Percentiles rank a stretch among this genome's conserved stretches.
phyloP scores from a whole-genome alignment of 2,329 filamentous ascomycete species.

The Colletotrichum euphorbiae region DNA sequence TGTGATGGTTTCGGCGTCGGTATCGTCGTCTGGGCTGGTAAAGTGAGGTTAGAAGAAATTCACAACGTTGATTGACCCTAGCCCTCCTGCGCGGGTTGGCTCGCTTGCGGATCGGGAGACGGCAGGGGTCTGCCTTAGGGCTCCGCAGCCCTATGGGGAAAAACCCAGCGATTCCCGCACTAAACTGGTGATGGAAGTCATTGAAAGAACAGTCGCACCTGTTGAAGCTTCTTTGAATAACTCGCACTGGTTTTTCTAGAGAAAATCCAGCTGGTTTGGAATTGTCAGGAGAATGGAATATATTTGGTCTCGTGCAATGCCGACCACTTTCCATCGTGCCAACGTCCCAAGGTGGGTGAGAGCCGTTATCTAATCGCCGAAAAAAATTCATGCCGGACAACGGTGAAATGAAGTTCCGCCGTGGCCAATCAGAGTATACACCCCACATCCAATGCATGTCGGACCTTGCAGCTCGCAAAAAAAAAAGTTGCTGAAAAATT shows the following conservation, averaged over 20 bases:
- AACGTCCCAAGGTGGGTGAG: not conserved
- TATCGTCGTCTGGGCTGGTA: slow-evolving; percentile 46
- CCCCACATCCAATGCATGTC: slow-evolving; percentile 40
- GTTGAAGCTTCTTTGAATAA: not conserved
- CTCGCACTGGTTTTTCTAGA: not conserved
- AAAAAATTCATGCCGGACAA: slow-evolving; percentile 18
- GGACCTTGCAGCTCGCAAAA: slow-evolving; percentile 36
- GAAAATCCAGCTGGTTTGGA: not conserved
- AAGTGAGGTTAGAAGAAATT: slow-evolving; percentile 54
- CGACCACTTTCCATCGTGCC: not conserved
- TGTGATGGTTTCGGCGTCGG: slow-evolving; percentile 66
- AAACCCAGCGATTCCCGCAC: slow-evolving; percentile 26
- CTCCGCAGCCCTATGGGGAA: slow-evolving; percentile 52
- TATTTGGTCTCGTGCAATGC: not conserved
- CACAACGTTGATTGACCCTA: slow-evolving; percentile 58
- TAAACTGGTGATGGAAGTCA: slow-evolving; percentile 16
- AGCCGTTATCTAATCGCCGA: slow-evolving; percentile 27
- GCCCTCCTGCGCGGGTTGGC: slow-evolving; percentile 50
- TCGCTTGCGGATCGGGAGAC: slow-evolving; percentile 58
- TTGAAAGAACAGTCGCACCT: slow-evolving; percentile 1
- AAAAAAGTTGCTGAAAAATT: slow-evolving; percentile 39
- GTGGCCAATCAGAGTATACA: slow-evolving; percentile 29
- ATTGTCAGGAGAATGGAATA: slow-evolving; percentile 1
- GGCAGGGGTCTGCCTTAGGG: slow-evolving; percentile 50
- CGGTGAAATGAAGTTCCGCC: slow-evolving; percentile 25